A percentile compares a stretch with the other conserved stretches of the same genome.
These are phyloP conservation scores for Pseudodiploospora longispora DNA, from an alignment of 2,329 filamentous ascomycete genomes.

Conservation along the genomic window DNA sequence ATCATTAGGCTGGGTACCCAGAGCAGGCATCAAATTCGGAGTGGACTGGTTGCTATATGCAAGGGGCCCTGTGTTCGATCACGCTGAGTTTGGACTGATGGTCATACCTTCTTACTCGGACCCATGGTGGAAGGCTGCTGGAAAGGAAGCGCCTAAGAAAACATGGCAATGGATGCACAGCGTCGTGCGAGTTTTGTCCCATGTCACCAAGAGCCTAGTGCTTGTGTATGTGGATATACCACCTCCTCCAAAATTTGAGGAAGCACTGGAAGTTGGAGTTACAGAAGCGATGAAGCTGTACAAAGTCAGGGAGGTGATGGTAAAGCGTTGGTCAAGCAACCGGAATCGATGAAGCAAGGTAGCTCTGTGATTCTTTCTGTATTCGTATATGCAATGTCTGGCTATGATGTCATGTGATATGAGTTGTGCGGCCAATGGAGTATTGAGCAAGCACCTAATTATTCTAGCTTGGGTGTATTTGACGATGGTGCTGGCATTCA, in stretches of 20 bases:
- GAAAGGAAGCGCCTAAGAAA: constrained; percentile 39
- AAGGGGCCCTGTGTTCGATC: constrained; percentile 85
- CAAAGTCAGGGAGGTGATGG: constrained; percentile 68
- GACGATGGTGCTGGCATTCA: too few species aligned
- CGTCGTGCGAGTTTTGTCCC: constrained; percentile 79
- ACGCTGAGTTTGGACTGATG: constrained; percentile 85
- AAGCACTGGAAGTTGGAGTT: constrained; percentile 45
- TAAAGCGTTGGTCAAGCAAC: constrained; percentile 80
- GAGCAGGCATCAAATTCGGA: constrained; percentile 88
- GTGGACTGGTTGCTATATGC: constrained; percentile 94
- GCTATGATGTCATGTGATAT: not conserved
- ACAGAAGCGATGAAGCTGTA: constrained; percentile 59
- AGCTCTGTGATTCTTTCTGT: too few species aligned
- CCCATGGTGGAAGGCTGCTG: constrained; percentile 58
- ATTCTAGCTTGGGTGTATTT: too few species aligned
- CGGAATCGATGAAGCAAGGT: constrained; percentile 43
- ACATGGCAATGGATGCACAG: constrained; percentile 83
- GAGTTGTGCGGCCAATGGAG: not conserved
- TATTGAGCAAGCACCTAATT: too few species aligned
- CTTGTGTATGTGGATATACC: constrained; percentile 89
- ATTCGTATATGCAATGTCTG: not conserved
- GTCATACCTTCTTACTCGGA: constrained; percentile 77
- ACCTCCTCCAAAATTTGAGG: constrained; percentile 45
- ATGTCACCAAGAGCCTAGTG: constrained; percentile 84
- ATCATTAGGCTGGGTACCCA: constrained; percentile 88